Percentiles rank a stretch among this genome's conserved stretches.
These are phyloP conservation scores for Tuber borchii DNA, from an alignment of 495 filamentous ascomycete species.

Conservation along the genomic window DNA sequence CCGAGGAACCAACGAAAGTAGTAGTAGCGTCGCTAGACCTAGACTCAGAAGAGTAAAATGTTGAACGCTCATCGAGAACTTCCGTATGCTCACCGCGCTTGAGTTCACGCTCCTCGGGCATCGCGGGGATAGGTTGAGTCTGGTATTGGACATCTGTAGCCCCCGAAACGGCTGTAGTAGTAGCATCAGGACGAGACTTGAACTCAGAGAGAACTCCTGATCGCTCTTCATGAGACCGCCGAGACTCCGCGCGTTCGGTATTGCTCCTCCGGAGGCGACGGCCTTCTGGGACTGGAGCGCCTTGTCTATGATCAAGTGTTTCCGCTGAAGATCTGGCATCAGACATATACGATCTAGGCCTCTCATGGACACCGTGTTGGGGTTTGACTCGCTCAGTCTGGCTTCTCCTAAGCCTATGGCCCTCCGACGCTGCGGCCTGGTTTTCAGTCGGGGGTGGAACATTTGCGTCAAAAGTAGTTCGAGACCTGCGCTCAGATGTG, in stretches of 20 bases:
- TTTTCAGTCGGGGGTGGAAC: neutral
- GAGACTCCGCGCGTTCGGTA: neutral
- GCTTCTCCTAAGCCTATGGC: conserved; percentile 12
- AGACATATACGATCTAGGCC: neutral
- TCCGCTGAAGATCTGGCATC: neutral
- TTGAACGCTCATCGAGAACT: neutral
- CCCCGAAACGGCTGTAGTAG: neutral
- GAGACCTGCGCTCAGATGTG: neutral
- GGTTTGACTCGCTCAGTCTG: neutral
- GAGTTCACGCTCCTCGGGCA: neutral
- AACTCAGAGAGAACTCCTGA: neutral
- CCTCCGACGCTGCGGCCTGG: neutral
- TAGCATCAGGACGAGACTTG: neutral
- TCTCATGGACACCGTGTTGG: neutral
- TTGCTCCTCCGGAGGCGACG: neutral
- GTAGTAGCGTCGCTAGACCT: conserved; percentile 9
- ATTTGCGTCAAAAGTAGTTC: neutral
- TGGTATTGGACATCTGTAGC: neutral
- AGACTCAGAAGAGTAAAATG: conserved; percentile 8
- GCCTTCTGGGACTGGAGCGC: neutral
- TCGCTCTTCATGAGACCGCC: neutral
- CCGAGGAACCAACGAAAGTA: neutral
- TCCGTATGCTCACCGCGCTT: neutral
- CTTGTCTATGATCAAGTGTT: neutral
- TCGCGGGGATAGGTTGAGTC: neutral